These are phyloP conservation scores for Ajuga chamaepitys DNA, from an alignment of 257 asterid species.

Conservation along the genomic window DNA sequence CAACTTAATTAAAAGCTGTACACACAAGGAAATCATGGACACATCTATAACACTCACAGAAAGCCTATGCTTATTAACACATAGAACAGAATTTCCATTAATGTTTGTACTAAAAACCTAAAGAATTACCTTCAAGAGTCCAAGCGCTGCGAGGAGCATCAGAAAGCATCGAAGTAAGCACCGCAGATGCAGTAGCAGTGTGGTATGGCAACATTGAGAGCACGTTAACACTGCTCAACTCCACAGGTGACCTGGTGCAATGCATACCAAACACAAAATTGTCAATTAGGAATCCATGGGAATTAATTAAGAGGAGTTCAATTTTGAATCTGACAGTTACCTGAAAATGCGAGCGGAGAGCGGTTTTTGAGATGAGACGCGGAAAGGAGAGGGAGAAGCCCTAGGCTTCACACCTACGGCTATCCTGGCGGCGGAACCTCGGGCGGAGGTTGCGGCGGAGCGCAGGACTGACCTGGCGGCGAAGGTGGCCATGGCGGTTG, in stretches of 20 bases:
- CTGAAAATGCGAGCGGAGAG: conserved; percentile 72
- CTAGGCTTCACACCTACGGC: conserved; percentile 40
- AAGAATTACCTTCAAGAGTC: conserved; percentile 67
- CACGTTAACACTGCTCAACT: conserved; percentile 53
- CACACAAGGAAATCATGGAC: not conserved
- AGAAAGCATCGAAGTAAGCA: conserved; percentile 84
- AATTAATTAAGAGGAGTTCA: not conserved
- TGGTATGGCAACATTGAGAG: conserved; percentile 85
- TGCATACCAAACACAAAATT: not conserved
- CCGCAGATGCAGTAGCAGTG: conserved; percentile 80
- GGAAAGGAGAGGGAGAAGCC: conserved; percentile 47
- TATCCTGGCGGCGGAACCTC: conserved; percentile 41
- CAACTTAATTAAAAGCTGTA: not conserved
- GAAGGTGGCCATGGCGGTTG: conserved; percentile 32
- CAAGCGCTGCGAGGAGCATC: conserved; percentile 71
- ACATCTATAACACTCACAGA: not conserved
- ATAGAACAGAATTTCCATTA: not conserved
- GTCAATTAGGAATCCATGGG: not conserved
- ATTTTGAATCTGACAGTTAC: conserved; percentile 22
- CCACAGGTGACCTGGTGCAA: conserved; percentile 62
- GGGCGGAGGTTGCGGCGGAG: conserved; percentile 43
- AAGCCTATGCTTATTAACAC: not conserved
- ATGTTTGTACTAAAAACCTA: not conserved
- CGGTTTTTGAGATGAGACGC: conserved; percentile 52
- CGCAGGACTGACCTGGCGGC: conserved; percentile 68